A percentile compares a stretch with the other conserved stretches of the same genome.
phyloP scores from a whole-genome alignment of 2,329 filamentous ascomycete genomes.

The Clarireedia paspali region DNA sequence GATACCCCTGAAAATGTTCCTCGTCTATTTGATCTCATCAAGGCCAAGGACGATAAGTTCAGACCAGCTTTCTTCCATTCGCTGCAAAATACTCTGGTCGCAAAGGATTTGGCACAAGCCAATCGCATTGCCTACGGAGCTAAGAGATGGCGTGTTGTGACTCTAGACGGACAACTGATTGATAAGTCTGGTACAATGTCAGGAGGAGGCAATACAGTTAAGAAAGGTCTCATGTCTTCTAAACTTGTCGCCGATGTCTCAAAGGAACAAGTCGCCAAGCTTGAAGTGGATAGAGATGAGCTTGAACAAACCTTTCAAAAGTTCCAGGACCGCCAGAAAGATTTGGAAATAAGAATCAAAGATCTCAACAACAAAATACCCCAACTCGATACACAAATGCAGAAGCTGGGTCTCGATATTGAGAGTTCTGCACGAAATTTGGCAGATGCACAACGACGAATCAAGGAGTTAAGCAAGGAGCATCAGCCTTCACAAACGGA shows the following conservation, averaged over 20 bases:
- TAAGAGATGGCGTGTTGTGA: constrained; percentile 92
- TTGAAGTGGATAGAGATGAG: constrained; percentile 79
- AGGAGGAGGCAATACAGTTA: constrained; percentile 84
- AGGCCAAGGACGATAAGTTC: constrained; percentile 80
- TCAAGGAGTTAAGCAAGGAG: constrained; percentile 76
- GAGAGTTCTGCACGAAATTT: constrained; percentile 82
- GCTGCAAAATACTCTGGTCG: constrained; percentile 90
- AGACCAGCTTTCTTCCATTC: constrained; percentile 90
- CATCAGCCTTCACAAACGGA: constrained; percentile 76
- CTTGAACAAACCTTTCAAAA: constrained; percentile 76
- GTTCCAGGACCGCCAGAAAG: constrained; percentile 77
- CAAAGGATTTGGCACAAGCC: constrained; percentile 86
- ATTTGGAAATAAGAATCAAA: constrained; percentile 66
- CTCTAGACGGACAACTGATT: constrained; percentile 88
- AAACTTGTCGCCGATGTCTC: constrained; percentile 82
- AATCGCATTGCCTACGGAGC: constrained; percentile 95
- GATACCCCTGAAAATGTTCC: constrained; percentile 88
- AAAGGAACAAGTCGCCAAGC: constrained; percentile 80
- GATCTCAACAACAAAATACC: constrained; percentile 73
- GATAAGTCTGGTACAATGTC: constrained; percentile 99
- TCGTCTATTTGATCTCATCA: constrained; percentile 86
- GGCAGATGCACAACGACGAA: constrained; percentile 72
- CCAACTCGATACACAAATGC: constrained; percentile 78
- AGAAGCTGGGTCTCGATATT: constrained; percentile 83
- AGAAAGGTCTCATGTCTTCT: constrained; percentile 92